Conservation (phyloP, 2,329 filamentous ascomycete genomes). For the Calcarisporium arbuscula region DNA sequence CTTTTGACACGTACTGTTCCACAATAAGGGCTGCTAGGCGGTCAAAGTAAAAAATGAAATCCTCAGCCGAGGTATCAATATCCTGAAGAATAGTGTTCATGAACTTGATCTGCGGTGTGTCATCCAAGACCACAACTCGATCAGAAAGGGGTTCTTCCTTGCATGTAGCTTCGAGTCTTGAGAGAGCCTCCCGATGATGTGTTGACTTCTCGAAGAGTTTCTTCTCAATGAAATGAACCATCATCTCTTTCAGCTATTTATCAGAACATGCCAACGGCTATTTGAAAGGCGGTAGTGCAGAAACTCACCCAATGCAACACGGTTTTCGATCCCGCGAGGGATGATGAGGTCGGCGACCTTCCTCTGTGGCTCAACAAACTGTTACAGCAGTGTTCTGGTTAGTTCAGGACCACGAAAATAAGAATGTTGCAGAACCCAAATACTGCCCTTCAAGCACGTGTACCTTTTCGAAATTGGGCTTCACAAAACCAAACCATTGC, state of each 20-base stretch:
- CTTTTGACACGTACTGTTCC: conserved; percentile 52
- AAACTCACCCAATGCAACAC: conserved; percentile 71
- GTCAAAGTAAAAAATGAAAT: conserved; percentile 98
- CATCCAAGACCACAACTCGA: conserved; percentile 66
- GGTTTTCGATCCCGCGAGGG: conserved; percentile 89
- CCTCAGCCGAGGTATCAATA: conserved; percentile 70
- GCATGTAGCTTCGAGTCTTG: conserved; percentile 65
- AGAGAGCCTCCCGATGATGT: conserved; percentile 73
- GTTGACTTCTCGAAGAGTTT: conserved; percentile 82
- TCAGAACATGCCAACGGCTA: conserved; percentile 6
- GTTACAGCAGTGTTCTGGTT: no score
- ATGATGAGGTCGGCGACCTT: conserved; percentile 93
- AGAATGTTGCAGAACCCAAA: no score
- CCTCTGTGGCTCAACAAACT: conserved; percentile 86
- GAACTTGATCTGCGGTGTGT: conserved; percentile 73
- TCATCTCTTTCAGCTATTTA: conserved; percentile 57
- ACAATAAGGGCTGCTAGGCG: conserved; percentile 77
- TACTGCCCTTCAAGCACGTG: not conserved
- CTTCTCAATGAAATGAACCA: conserved; percentile 85
- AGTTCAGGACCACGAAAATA: no score
- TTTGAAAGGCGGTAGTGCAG: conserved; percentile 3
- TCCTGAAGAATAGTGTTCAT: conserved; percentile 91
- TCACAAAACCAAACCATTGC: conserved; percentile 95
- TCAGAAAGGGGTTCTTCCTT: conserved; percentile 66
- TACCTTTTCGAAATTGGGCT: conserved; percentile 86